Base-by-base conservation (phyloP, 2,329 filamentous ascomycete species). In the Geoglossum cookeanum region DNA sequence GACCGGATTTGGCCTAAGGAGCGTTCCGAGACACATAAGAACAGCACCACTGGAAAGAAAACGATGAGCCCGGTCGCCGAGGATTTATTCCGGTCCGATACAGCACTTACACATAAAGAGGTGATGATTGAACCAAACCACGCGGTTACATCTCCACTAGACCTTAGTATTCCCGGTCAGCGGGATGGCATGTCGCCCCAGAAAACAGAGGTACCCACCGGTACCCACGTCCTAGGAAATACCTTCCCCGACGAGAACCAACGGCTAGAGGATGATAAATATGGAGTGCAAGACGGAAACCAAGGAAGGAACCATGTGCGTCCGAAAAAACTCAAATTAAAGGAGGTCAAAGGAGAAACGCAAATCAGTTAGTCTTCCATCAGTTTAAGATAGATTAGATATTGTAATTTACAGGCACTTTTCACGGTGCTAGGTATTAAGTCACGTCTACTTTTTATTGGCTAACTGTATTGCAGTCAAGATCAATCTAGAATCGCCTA, bases 401-500 rank as follows among this genome's bases (percentile, higher is more conserved):
- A 45, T 17, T 4, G 9, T 45, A 4, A 6, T 45, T 5, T 22
- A 22, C n/a, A 45, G 30, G 1, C 6, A 22, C 11, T 22, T n/a
- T n/a, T n/a, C 8, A 13, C 37, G n/a, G 8, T 32, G 22, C 1
- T 2, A 7, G 32, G 13, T 17, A 29, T 3, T 2, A 33, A 54
- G 55, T 15, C 27, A 13, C 27, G 45, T 22, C 17, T 45, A 57
- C 56, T 35, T 55, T 6, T 30, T 6, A 32, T 27, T 32, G 27
- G 48, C 48, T 51, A 13, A 53, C 15, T 47, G 22, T 55, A 60
- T 45, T 61, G 30, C 22, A 92, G 88, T 97, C 69, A 92, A 94
- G 75, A 85, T 89, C 58, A 96, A 96, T 64, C 74, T 97, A 57
- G 87, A 92, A 65, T 96, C 91, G 1, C 91, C 90, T 0, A 86